Base-by-base conservation (phyloP, 2,329 filamentous ascomycete species). In the Colletotrichum australisinense region DNA sequence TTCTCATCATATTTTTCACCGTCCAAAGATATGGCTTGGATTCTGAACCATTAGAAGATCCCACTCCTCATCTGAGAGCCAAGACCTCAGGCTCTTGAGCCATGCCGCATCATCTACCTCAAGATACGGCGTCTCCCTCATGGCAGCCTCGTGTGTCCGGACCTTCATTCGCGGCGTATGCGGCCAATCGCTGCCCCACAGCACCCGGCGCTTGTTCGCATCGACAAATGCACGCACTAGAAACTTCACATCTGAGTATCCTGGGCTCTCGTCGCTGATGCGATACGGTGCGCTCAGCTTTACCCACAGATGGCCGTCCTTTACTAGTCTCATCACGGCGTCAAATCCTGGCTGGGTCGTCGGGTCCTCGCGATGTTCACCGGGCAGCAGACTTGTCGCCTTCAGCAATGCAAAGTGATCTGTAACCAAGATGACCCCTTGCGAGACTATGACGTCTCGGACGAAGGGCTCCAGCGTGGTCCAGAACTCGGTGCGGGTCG, bases 171-270 rank as follows among this genome's bases (percentile, higher is more conserved):
- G 76, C 0, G 82, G 81, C 1, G 81, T 83, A 70, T 83, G 82
- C 1, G 82, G 81, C 81, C 81, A 84, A 57, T 84, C 82, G 73
- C 82, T 84, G 2, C 82, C 82, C 81, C 81, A 84, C 1, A 84
- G 42, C 11, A 84, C 69, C 5, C 76, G 78, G 24, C 75, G 65
- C 11, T 80, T 79, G 59, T 83, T 83, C 4, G 79, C 79, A 58
- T 81, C 75, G 1, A 83, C 75, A 46, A 82, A 75, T 0, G 78
- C 79, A 11, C 77, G 64, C 0, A 82, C 81, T 22, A 83, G 57
- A 5, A 77, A 76, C 49, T 77, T 75, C 35, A 83, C 62, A 46
- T 84, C 82, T 6, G 76, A 68, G 70, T 82, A 83, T 0, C 38
- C n/a, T 1, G 81, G 81, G 1, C 76, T 78, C 22, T 77, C 63